A percentile compares a stretch with the other conserved stretches of the same genome.
These are phyloP conservation scores for Tuber microsphaerosporum DNA, from an alignment of 495 filamentous ascomycete species.

Conservation along the genomic window DNA sequence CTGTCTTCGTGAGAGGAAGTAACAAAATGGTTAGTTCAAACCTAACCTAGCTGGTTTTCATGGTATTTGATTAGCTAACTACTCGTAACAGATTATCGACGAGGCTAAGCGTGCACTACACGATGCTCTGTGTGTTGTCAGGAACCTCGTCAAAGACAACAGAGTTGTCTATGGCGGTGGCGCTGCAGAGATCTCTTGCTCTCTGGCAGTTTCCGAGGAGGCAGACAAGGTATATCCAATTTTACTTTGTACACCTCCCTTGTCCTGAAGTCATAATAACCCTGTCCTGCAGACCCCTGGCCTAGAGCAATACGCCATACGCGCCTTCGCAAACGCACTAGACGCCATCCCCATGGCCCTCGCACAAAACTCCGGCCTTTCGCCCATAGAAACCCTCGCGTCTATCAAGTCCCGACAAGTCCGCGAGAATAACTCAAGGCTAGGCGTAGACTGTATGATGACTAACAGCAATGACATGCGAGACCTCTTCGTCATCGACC, in stretches of 20 bases:
- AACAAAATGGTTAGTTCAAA: conserved; percentile 84
- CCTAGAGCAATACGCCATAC: conserved; percentile 97
- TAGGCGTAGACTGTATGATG: conserved; percentile 97
- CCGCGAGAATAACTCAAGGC: conserved; percentile 71
- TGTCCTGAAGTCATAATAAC: conserved; percentile 12
- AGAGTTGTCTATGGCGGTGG: conserved; percentile 98
- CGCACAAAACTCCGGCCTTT: conserved; percentile 92
- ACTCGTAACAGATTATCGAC: conserved; percentile 71
- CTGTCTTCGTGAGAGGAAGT: conserved; percentile 88
- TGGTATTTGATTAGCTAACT: conserved; percentile 34
- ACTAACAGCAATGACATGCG: conserved; percentile 93
- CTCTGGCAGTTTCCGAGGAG: conserved; percentile 88
- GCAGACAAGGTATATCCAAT: conserved; percentile 62
- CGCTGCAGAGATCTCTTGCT: conserved; percentile 96
- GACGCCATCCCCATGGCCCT: conserved; percentile 94
- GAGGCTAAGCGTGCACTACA: conserved; percentile 96
- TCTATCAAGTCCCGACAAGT: conserved; percentile 93
- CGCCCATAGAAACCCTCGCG: conserved; percentile 89
- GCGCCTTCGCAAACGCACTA: conserved; percentile 90
- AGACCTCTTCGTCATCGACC: conserved; percentile 95
- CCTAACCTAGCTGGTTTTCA: not conserved
- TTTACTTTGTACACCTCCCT: not conserved
- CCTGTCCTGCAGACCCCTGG: conserved; percentile 61
- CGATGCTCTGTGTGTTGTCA: conserved; percentile 94
- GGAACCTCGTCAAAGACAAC: conserved; percentile 92